Base-by-base conservation (phyloP, 2,329 filamentous ascomycete species). In the Scedosporium boydii region DNA sequence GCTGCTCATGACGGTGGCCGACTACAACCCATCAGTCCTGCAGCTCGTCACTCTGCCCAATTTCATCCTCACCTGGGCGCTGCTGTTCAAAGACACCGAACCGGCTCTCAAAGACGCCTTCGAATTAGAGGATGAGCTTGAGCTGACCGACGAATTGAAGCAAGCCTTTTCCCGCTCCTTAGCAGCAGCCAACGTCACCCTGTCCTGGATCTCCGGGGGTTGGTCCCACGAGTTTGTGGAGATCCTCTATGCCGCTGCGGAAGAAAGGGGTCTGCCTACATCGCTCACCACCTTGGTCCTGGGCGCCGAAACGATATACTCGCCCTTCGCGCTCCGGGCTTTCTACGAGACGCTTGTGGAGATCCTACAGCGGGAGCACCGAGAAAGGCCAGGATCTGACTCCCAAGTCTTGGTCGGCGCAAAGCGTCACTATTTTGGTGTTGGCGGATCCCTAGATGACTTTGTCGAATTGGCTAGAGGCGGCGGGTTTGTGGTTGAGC, bases 281-380 rank as follows among this genome's bases (percentile, higher is more conserved):
- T 16, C 62, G 44, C 68, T 72, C 9, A 63, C 68, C 51, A 81
- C 80, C 14, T 73, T 89, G 2, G 76, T 93, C 4, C 75, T 95
- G 1, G 90, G 87, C 0, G 88, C 89, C 0, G 90, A 95, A 74
- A 95, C 90, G 0, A 93, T 95, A 55, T 95, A 95, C 74, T 91
- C 87, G 2, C 89, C 89, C 0, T 85, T 86, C 63, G 87, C 88
- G 0, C 80, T 92, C 23, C 76, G 78, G 42, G 81, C 85, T 0
- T 95, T 93, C 70, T 84, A 87, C 0, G 83, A 88, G 46, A 86
- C 86, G 4, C 76, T 92, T 12, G 79, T 88, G 51, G 75, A 75
- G 3, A 75, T 90, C 16, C 75, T 92, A 55, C 70, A 78, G 21
- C 74, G 75, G 59, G 78, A 86, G 59, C 62, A 64, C 41, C 41